Percentiles rank a stretch among this genome's conserved stretches.
These are phyloP conservation scores for Lachnellula occidentalis DNA, from an alignment of 2,329 filamentous ascomycete genomes.

Conservation along the genomic window DNA sequence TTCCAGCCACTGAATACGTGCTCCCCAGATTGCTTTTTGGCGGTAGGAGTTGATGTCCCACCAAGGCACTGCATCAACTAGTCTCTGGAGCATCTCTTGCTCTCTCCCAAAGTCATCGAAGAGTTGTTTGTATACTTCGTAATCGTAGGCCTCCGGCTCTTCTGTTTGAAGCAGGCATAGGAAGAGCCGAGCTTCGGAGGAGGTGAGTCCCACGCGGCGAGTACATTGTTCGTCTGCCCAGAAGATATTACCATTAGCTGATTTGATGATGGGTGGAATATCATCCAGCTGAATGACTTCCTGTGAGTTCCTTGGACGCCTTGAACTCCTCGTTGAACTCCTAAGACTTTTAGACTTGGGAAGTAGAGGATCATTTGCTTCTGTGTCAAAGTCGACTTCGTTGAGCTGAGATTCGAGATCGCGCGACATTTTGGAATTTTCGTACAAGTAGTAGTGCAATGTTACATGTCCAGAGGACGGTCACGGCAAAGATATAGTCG, in stretches of 20 bases:
- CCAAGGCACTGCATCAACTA: constrained; percentile 14
- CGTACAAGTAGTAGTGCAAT: constrained; percentile 1
- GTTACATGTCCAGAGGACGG: not conserved
- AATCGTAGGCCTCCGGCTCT: constrained; percentile 19
- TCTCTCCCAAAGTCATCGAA: constrained; percentile 21
- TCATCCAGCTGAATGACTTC: constrained; percentile 18
- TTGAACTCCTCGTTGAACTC: not conserved
- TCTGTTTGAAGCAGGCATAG: constrained; percentile 18
- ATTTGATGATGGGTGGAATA: constrained; percentile 23
- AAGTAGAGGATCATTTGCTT: constrained; percentile 14
- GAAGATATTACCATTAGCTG: constrained; percentile 22
- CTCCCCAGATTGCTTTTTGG: constrained; percentile 15
- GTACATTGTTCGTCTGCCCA: constrained; percentile 23
- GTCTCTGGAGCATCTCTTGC: constrained; percentile 10
- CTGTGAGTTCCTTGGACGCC: constrained; percentile 2
- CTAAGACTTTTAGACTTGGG: constrained; percentile 3
- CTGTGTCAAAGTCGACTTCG: constrained; percentile 3
- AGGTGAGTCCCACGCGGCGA: constrained; percentile 20
- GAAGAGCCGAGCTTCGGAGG: constrained; percentile 20
- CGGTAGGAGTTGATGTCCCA: constrained; percentile 12
- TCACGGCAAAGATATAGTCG: not conserved
- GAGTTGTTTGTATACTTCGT: constrained; percentile 19
- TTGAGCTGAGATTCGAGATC: constrained; percentile 13
- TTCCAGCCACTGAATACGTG: constrained; percentile 21
- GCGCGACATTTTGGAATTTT: not conserved